Evolutionary conservation across 345 rosid species (phyloP).

Genomic region (Eucalyptus viminalis): DNA sequence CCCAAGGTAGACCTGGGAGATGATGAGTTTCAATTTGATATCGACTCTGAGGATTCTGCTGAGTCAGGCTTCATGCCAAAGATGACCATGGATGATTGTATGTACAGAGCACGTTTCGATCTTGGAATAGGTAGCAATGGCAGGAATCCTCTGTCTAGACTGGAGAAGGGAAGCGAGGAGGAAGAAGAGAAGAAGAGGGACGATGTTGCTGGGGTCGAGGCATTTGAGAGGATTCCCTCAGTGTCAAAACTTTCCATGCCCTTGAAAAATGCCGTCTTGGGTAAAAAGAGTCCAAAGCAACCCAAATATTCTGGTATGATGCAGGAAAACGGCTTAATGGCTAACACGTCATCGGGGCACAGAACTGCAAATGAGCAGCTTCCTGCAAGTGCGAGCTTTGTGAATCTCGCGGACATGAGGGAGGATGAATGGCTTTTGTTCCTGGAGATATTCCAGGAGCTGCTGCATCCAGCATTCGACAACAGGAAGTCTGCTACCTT

Average conservation of each 20-base stretch:
- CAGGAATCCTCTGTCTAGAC: conserved; percentile 46
- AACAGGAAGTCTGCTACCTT: conserved; percentile 52
- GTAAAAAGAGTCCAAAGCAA: conserved; percentile 29
- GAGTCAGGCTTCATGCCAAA: conserved; percentile 22
- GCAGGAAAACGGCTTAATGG: conserved; percentile 31
- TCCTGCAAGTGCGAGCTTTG: conserved; percentile 63
- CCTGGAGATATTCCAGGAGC: conserved; percentile 63
- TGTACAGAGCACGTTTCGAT: conserved; percentile 15
- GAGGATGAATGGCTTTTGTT: conserved; percentile 75
- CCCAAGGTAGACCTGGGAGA: conserved; percentile 46
- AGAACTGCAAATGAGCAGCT: conserved; percentile 85
- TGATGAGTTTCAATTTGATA: conserved; percentile 60
- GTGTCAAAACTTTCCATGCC: conserved; percentile 68
- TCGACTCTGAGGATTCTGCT: conserved; percentile 60
- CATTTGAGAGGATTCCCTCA: conserved; percentile 23
- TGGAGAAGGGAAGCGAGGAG: conserved; percentile 70
- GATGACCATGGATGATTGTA: conserved; percentile 35
- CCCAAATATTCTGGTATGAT: conserved; percentile 27
- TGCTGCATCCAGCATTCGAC: conserved; percentile 57
- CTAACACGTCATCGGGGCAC: conserved; percentile 63
- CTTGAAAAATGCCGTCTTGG: conserved; percentile 41
- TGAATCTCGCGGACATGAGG: conserved; percentile 71
- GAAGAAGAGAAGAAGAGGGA: conserved; percentile 27
- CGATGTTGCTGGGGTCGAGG: conserved; percentile 4
- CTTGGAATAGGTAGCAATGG: conserved; percentile 29